A percentile compares a stretch with the other conserved stretches of the same genome.
phyloP scores from a whole-genome alignment of 2,329 filamentous ascomycete species.

The Cytospora paraplurivora region DNA sequence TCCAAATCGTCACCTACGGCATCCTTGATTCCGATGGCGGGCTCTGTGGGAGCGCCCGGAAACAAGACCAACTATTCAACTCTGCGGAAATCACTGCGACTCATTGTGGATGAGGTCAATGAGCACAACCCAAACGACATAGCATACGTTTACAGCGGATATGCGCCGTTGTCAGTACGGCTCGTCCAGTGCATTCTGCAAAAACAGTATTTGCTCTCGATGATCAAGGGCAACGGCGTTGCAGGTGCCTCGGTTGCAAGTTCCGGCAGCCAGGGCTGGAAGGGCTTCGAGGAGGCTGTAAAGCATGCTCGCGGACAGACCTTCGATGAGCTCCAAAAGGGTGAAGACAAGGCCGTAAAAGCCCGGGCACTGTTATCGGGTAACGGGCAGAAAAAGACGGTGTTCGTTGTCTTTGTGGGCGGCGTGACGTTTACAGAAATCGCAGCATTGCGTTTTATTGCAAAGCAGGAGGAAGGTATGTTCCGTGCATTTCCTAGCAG shows the following conservation, averaged over 20 bases:
- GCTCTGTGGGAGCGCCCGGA: slow-evolving; percentile 57
- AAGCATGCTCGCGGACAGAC: slow-evolving; percentile 86
- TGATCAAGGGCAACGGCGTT: slow-evolving; percentile 64
- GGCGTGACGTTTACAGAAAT: slow-evolving; percentile 97
- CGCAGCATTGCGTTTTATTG: slow-evolving; percentile 88
- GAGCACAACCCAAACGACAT: slow-evolving; percentile 93
- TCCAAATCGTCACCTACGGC: slow-evolving; percentile 75
- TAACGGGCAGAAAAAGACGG: slow-evolving; percentile 73
- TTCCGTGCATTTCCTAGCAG: slow-evolving; percentile 5
- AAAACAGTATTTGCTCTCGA: slow-evolving; percentile 77
- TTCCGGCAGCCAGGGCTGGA: slow-evolving; percentile 76
- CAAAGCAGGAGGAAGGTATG: slow-evolving; percentile 74
- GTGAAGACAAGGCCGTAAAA: slow-evolving; percentile 88
- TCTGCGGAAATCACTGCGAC: slow-evolving; percentile 78
- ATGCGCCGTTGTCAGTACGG: slow-evolving; percentile 87
- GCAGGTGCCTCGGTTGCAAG: slow-evolving; percentile 50
- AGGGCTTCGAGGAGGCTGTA: slow-evolving; percentile 88
- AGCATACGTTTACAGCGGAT: slow-evolving; percentile 97
- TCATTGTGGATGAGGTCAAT: slow-evolving; percentile 96
- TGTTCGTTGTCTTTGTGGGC: slow-evolving; percentile 97
- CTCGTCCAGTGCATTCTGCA: slow-evolving; percentile 92
- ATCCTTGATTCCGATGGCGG: slow-evolving; percentile 77
- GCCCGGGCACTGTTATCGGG: slow-evolving; percentile 82
- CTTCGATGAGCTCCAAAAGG: slow-evolving; percentile 89
- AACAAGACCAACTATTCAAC: slow-evolving; percentile 89